Base-by-base conservation (phyloP, 2,329 filamentous ascomycete species). In the Tolypocladium cylindrosporum region DNA sequence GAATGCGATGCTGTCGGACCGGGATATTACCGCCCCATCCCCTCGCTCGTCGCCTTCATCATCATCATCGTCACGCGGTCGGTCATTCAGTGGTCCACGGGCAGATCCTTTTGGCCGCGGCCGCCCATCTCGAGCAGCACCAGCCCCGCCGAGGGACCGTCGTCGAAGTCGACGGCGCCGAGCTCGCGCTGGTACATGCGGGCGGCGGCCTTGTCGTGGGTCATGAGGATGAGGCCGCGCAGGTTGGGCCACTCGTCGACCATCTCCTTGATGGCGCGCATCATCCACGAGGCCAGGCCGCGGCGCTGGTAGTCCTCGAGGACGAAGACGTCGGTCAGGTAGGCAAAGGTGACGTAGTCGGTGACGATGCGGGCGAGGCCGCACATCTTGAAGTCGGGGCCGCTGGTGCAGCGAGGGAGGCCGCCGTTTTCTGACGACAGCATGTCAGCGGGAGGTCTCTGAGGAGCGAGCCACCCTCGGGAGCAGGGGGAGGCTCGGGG, bases 301-400 rank as follows among this genome's bases (percentile, higher is more conserved):
- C 77, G 74, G 5, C 81, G 78, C 66, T 87, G 85, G 64, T 84
- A 81, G 43, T 79, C 76, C 0, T 80, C 75, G 3, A 83, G 68
- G 27, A 90, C 75, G 68, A 87, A 90, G 24, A 89, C 83, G 65
- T 90, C 87, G 34, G 86, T 87, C 57, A 77, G 71, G 59, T 88
- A 91, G 40, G 81, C 85, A 63, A 89, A 83, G 0, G 86, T 87
- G 53, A 84, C 78, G 64, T 82, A 80, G 70, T 91, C 88, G 10
- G 87, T 91, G 55, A 90, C 74, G n/a, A 88, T 69, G 40, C 88
- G 73, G 53, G 72, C 71, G 57, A 77, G 70, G 58, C 75, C 75
- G 56, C 74, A 70, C 66, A 77, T 70, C 34, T 67, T 66, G 48
- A 71, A 66, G 14, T 66, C 62, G 27, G 69, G 65, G 39, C 71